Percentiles rank a stretch among this genome's conserved stretches.
Evolutionary conservation across 352 stramenopile species (phyloP).

Genomic region (Peronospora tabacina): DNA sequence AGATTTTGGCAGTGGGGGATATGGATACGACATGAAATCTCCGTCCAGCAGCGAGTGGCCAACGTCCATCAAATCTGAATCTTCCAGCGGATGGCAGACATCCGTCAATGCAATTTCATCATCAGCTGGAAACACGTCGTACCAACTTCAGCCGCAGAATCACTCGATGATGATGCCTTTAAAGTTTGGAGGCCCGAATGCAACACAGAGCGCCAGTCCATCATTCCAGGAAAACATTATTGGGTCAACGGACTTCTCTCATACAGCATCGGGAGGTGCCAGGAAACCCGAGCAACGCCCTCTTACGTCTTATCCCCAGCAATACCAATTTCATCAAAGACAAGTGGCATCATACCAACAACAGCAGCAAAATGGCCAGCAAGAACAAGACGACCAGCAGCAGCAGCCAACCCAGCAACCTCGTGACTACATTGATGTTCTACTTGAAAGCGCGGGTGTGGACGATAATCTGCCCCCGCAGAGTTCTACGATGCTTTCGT

Average conservation of each 20-base stretch:
- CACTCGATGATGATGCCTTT: constrained; percentile 31
- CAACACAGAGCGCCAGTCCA: constrained; percentile 3
- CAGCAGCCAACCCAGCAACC: constrained; percentile 6
- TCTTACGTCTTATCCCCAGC: constrained; percentile 14
- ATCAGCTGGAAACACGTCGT: constrained; percentile 7
- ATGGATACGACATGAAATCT: constrained; percentile 14
- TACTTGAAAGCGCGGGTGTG: constrained; percentile 47
- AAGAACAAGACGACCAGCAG: constrained; percentile 18
- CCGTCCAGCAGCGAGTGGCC: constrained; percentile 16
- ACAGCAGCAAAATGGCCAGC: constrained; percentile 20
- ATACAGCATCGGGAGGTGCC: constrained; percentile 9
- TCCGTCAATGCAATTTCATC: constrained; percentile 13
- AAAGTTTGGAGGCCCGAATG: constrained; percentile 27
- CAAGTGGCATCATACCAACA: constrained; percentile 15
- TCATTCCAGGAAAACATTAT: constrained; percentile 15
- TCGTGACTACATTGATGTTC: constrained; percentile 52
- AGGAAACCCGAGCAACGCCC: constrained; percentile 17
- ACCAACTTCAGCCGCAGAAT: constrained; percentile 12
- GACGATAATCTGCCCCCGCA: constrained; percentile 40
- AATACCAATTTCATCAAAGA: constrained; percentile 25
- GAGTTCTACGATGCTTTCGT: constrained; percentile 19
- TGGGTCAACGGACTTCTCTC: constrained; percentile 24
- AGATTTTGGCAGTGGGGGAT: constrained; percentile 10
- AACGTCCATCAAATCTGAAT: constrained; percentile 10
- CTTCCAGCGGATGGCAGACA: constrained; percentile 11